phyloP scores from a whole-genome alignment of 306 rosid species.

The Cotoneaster glaucophyllus region DNA sequence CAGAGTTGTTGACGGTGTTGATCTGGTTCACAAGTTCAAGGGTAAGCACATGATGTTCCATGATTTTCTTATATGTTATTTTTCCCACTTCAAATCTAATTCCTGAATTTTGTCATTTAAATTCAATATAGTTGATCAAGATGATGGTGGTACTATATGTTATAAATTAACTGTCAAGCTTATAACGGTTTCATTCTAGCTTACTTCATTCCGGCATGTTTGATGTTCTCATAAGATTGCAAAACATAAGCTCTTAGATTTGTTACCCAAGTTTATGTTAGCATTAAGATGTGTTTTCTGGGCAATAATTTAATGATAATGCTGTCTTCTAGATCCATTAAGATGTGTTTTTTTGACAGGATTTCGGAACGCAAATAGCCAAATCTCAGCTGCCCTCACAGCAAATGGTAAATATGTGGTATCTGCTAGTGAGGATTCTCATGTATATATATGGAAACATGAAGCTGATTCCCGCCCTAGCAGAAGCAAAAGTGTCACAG shows the following conservation, averaged over 20 bases:
- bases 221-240: background rate
- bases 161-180: background rate
- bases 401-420: slow-evolving; percentile 76
- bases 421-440: slow-evolving; percentile 93
- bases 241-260: background rate
- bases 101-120: background rate
- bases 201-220: background rate
- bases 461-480: slow-evolving; percentile 86
- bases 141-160: background rate
- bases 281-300: background rate
- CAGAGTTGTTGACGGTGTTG: slow-evolving; percentile 79
- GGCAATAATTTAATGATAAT: background rate
- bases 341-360: slow-evolving; percentile 45
- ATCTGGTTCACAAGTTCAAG: slow-evolving; percentile 88
- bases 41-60: slow-evolving; percentile 37
- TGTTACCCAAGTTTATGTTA: background rate
- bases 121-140: background rate
- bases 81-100: slow-evolving; percentile 7
- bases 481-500: slow-evolving; percentile 65
- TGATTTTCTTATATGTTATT: slow-evolving; percentile 12
- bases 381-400: slow-evolving; percentile 79
- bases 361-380: slow-evolving; percentile 75
- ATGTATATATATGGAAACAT: slow-evolving; percentile 90
- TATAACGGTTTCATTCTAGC: background rate
- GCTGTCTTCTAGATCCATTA: slow-evolving; percentile 2